Percentiles rank a stretch among this genome's conserved stretches.
Conservation (phyloP, 75 land plant species). For the Isoetes taiwanensis region DNA sequence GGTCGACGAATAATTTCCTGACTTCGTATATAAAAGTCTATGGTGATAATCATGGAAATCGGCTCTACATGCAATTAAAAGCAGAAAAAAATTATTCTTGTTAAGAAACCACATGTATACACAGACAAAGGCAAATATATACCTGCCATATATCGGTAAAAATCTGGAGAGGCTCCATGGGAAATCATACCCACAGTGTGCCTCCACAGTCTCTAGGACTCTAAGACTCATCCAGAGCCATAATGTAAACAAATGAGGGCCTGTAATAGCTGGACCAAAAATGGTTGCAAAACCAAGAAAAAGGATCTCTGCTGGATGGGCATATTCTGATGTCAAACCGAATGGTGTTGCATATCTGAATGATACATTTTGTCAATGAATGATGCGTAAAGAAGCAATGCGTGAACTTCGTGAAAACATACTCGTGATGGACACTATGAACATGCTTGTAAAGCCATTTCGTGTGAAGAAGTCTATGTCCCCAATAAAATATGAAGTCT, state of each 20-base stretch:
- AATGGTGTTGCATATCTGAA: constrained; percentile 99
- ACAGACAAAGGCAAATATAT: constrained; percentile 3
- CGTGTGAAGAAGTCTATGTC: constrained; percentile 83
- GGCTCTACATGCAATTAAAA: too few species aligned
- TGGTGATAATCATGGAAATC: constrained; percentile 99
- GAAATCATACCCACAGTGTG: constrained; percentile 97
- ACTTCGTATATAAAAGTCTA: constrained; percentile 87
- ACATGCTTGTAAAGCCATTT: constrained; percentile 99
- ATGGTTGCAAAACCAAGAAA: constrained; percentile 99
- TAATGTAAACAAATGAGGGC: constrained; percentile 86
- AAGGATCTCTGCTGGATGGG: constrained; percentile 96
- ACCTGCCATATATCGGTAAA: constrained; percentile 94
- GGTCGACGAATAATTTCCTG: constrained; percentile 96
- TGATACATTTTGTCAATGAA: too few species aligned
- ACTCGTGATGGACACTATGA: constrained; percentile 99
- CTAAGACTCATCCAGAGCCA: constrained; percentile 97
- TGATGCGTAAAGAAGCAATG: too few species aligned
- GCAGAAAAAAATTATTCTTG: too few species aligned
- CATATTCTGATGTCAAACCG: constrained; percentile 98
- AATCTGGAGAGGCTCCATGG: constrained; percentile 96
- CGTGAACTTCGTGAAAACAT: constrained; percentile 33
- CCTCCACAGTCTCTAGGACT: constrained; percentile 98
- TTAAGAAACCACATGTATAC: too few species aligned
- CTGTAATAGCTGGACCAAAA: constrained; percentile 93
- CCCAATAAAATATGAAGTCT: constrained; percentile 99